A percentile compares a stretch with the other conserved stretches of the same genome.
These are phyloP conservation scores for Solanum hybrid DNA, from an alignment of 305 asterid species.

Conservation along the genomic window DNA sequence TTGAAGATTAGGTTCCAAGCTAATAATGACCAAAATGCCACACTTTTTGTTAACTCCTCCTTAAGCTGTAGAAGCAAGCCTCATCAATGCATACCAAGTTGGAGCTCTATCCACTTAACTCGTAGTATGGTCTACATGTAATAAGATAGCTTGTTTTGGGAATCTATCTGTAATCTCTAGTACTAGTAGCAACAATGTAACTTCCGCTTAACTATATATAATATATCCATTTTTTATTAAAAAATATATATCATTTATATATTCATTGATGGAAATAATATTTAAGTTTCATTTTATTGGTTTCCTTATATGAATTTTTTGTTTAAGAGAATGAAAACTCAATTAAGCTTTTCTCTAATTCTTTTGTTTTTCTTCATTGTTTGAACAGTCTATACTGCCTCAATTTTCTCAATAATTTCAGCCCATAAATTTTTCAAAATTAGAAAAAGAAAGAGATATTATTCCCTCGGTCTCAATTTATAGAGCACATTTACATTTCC, in stretches of 20 bases:
- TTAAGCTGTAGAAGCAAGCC: not conserved
- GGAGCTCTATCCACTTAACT: not conserved
- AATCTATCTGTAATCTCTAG: not conserved
- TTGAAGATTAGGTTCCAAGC: not conserved
- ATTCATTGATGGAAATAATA: not conserved
- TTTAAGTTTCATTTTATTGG: not conserved
- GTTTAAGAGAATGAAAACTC: not conserved
- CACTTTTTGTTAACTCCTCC: not conserved
- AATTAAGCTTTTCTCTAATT: not conserved
- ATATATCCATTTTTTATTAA: not conserved
- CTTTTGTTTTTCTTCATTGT: not conserved
- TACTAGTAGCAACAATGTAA: not conserved
- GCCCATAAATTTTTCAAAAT: not conserved
- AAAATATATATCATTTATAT: too few species aligned
- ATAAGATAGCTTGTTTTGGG: not conserved
- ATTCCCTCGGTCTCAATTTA: not conserved
- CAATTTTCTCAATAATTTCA: not conserved
- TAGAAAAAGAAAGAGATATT: not conserved
- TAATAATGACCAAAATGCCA: not conserved
- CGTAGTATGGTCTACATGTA: not conserved
- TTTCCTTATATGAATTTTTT: not conserved
- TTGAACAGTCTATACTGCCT: not conserved
- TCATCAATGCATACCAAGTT: not conserved
- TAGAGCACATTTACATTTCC: not conserved
- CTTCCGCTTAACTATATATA: not conserved